Conservation (phyloP, 768 basidiomycete species). For the Podaxis pistillaris region DNA sequence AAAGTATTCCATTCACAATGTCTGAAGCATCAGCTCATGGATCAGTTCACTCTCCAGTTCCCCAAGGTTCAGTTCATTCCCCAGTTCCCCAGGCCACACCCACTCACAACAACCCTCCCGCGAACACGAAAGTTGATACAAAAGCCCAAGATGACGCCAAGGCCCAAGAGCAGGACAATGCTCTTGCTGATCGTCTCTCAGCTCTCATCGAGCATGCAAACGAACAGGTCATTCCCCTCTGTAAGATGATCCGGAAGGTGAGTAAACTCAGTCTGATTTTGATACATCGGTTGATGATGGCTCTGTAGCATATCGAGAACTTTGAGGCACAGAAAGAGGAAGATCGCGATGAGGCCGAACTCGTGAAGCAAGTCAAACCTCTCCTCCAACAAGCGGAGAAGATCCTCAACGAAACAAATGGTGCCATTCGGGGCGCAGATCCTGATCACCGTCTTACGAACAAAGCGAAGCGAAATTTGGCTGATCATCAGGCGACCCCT, state of each 20-base stretch:
- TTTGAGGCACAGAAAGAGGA: constrained; percentile 33
- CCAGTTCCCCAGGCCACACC: not conserved
- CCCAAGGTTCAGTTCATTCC: not conserved
- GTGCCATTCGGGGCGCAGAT: constrained; percentile 34
- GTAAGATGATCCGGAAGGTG: constrained; percentile 36
- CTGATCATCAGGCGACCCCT: constrained; percentile 35
- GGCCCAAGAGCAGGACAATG: constrained; percentile 23
- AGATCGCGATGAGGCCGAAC: constrained; percentile 32
- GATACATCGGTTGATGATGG: not conserved
- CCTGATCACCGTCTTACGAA: constrained; percentile 33
- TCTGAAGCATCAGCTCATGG: not conserved
- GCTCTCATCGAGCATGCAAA: constrained; percentile 34
- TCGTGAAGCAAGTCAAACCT: constrained; percentile 34
- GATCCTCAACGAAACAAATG: constrained; percentile 37
- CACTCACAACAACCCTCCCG: not conserved
- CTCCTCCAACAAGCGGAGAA: constrained; percentile 36
- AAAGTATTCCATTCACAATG: not conserved
- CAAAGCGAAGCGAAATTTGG: constrained; percentile 31
- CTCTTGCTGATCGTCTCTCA: constrained; percentile 34
- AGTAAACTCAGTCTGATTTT: not conserved
- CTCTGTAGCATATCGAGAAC: constrained; percentile 31
- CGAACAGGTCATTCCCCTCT: constrained; percentile 26
- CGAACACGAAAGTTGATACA: not conserved
- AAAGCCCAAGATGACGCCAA: constrained; percentile 17
- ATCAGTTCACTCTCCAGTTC: not conserved